Base-by-base conservation (phyloP, 78 protist species). In the Isochrysis galbana region DNA sequence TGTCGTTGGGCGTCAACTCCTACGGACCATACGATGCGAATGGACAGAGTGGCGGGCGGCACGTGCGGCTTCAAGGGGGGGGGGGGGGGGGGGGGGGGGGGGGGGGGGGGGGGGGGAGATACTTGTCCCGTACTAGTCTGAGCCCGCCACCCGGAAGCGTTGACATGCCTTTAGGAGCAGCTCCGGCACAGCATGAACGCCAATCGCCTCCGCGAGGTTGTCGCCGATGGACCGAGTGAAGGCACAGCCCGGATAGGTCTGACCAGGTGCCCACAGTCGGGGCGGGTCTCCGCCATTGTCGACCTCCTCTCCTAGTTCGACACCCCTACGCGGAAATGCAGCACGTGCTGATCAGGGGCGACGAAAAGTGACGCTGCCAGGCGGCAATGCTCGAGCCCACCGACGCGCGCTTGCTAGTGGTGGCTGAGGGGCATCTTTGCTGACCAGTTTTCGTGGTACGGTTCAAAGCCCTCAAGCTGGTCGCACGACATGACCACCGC, bases 271-370 rank as follows among this genome's bases (percentile, higher is more conserved):
- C 88, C 88, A 80, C 88, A 80, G 55, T 34, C 88, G 88, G 36
- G 88, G 88, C 54, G 88, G 88, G 38, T 80, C 88, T 36, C 88
- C 88, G 88, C 88, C 88, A 17, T 44, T 80, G 55, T 80, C 88
- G 55, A 80, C 5, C 47, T 80, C 88, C 39, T 80, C 88, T 46
- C 88, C 88, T 23, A 80, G 88, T 4, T 25, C 29, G 32, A 80
- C 39, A 54, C 54, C 54, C n/a, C n/a, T n/a, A n/a, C n/a, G n/a
- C n/a, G n/a, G n/a, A n/a, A n/a, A n/a, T n/a, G n/a, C n/a, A n/a
- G n/a, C n/a, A n/a, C n/a, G n/a, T n/a, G n/a, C n/a, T n/a, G n/a
- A n/a, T n/a, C n/a, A n/a, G n/a, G n/a, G n/a, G n/a, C n/a, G n/a
- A n/a, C n/a, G n/a, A n/a, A n/a, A n/a, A n/a, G n/a, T n/a, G n/a